Evolutionary conservation across 2,329 filamentous ascomycete genomes (phyloP).

Genomic region (Verticillium isaacii): DNA sequence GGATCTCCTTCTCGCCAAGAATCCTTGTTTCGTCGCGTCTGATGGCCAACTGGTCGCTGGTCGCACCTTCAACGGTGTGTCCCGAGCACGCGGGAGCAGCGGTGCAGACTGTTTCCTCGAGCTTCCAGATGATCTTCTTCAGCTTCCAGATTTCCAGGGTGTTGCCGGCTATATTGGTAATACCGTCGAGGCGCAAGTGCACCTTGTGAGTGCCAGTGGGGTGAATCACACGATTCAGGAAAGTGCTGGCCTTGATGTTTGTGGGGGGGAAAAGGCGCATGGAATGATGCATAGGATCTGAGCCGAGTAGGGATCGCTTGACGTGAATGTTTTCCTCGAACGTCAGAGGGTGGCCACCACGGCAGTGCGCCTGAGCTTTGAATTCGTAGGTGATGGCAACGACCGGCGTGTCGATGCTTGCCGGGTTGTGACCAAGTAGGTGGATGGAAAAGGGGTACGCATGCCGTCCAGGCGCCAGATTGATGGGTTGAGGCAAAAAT

Average conservation of each 20-base stretch:
- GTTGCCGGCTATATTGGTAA: slow-evolving; percentile 67
- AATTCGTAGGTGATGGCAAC: slow-evolving; percentile 78
- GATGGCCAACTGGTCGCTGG: slow-evolving; percentile 54
- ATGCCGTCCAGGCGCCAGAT: slow-evolving; percentile 55
- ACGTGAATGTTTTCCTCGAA: slow-evolving; percentile 67
- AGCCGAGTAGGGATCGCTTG: slow-evolving; percentile 69
- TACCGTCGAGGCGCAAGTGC: slow-evolving; percentile 77
- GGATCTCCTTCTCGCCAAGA: slow-evolving; percentile 76
- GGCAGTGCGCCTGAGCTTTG: slow-evolving; percentile 58
- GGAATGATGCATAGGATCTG: slow-evolving; percentile 81
- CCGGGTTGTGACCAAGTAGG: slow-evolving; percentile 79
- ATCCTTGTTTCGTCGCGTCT: slow-evolving; percentile 70
- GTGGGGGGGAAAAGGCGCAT: slow-evolving; percentile 95
- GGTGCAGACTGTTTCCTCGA: slow-evolving; percentile 80
- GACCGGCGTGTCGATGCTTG: slow-evolving; percentile 70
- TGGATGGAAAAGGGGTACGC: slow-evolving; percentile 86
- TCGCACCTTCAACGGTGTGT: slow-evolving; percentile 56
- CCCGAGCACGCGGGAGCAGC: slow-evolving; percentile 74
- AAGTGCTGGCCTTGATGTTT: slow-evolving; percentile 81
- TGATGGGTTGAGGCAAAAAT: slow-evolving; percentile 59
- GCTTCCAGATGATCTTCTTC: slow-evolving; percentile 86
- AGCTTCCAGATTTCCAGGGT: slow-evolving; percentile 80
- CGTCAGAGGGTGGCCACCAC: slow-evolving; percentile 28
- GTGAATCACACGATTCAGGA: slow-evolving; percentile 78
- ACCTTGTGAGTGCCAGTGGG: slow-evolving; percentile 80